These are phyloP conservation scores for Eucalyptus tenuipes DNA, from an alignment of 345 rosid species.

Conservation along the genomic window DNA sequence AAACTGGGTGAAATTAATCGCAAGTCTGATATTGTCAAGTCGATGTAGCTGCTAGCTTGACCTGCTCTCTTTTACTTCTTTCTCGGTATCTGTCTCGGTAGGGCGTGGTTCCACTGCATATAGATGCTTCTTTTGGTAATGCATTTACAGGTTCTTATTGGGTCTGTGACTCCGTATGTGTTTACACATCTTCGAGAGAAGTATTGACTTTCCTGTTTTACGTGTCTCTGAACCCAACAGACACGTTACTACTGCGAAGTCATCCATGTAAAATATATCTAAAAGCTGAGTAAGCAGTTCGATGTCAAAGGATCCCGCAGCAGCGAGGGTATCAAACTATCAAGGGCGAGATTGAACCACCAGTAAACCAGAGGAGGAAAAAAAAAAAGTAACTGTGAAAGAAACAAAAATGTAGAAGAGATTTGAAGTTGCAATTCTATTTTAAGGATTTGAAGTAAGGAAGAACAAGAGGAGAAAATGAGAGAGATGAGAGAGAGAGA, in stretches of 20 bases:
- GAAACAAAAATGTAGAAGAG: neutral
- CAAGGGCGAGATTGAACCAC: neutral
- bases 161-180: too few relatives aligned
- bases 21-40: neutral
- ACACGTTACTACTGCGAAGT: accelerated
- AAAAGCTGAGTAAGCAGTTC: accelerated
- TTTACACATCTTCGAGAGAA: neutral
- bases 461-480: accelerated
- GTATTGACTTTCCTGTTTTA: neutral
- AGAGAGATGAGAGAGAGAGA: too few relatives aligned
- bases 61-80: too few relatives aligned
- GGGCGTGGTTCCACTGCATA: accelerated
- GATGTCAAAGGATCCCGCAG: neutral
- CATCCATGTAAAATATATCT: neutral
- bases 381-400: neutral
- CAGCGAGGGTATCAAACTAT: neutral
- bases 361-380: neutral
- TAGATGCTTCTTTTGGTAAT: too few relatives aligned
- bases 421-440: too few relatives aligned
- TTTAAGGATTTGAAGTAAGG: neutral
- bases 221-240: neutral
- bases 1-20: neutral
- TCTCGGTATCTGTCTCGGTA: neutral
- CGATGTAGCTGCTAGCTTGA: neutral
- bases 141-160: neutral